These are phyloP conservation scores for Trichosanthes cucumerina DNA, from an alignment of 306 rosid species.

Conservation along the genomic window DNA sequence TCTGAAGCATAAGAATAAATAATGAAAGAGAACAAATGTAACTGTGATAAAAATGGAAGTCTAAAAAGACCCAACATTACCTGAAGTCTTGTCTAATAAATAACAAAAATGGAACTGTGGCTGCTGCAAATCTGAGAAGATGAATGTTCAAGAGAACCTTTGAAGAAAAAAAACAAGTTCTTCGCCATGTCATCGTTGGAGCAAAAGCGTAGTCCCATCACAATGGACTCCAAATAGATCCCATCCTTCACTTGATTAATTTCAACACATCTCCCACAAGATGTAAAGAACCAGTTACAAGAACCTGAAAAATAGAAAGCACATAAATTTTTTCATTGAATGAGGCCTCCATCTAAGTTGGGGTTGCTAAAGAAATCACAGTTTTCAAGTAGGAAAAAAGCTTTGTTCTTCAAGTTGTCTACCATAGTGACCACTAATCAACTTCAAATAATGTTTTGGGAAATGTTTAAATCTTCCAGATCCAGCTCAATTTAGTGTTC, in stretches of 20 bases:
- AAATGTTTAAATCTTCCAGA: background rate
- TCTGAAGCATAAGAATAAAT: background rate
- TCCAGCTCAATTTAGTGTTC: background rate
- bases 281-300: constrained; percentile 87
- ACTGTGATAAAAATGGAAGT: background rate
- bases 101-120: background rate
- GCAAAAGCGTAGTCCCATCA: background rate
- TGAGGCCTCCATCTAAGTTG: background rate
- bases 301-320: constrained; percentile 45
- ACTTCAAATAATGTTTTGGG: too few species aligned
- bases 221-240: constrained; percentile 6
- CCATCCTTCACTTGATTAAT: constrained; percentile 47
- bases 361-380: background rate
- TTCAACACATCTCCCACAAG: constrained; percentile 86
- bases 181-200: background rate
- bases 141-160: background rate
- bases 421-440: too few species aligned
- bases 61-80: background rate
- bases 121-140: background rate
- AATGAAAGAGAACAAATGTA: background rate
- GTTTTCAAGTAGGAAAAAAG: background rate
- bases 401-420: too few species aligned
- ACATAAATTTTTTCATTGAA: background rate
- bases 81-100: background rate
- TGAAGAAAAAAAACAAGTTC: background rate